Percentiles rank a stretch among this genome's conserved stretches.
These are phyloP conservation scores for Polyporus arcularius DNA, from an alignment of 768 basidiomycete genomes.

Conservation along the genomic window DNA sequence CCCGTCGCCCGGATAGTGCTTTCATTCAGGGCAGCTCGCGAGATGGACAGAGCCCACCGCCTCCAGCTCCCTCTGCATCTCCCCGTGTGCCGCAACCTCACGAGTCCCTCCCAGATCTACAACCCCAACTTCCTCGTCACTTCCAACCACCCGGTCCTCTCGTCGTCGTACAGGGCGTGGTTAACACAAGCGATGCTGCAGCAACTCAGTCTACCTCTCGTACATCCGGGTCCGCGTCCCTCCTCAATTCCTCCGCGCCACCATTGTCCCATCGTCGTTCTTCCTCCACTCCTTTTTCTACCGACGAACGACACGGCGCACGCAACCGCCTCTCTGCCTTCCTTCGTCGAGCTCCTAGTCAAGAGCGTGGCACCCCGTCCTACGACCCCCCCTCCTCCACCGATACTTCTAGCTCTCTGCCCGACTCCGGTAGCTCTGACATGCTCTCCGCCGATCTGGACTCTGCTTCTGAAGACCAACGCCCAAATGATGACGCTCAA, in stretches of 20 bases:
- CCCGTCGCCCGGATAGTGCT: conserved; percentile 5
- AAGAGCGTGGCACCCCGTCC: conserved; percentile 7
- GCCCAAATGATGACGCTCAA: conserved; percentile 14
- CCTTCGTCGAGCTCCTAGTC: conserved; percentile 24
- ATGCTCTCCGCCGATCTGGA: not conserved
- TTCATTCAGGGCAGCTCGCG: conserved; percentile 17
- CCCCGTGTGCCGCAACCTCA: not conserved
- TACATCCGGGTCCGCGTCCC: conserved; percentile 15
- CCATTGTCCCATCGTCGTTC: conserved; percentile 35
- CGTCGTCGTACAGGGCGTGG: conserved; percentile 82
- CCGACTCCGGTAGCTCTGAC: not conserved
- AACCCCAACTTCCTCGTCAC: conserved; percentile 19
- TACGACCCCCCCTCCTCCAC: not conserved
- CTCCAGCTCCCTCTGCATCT: not conserved
- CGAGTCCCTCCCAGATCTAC: conserved; percentile 1
- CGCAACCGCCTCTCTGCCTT: conserved; percentile 40
- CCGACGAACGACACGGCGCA: conserved; percentile 34
- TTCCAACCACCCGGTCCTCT: conserved; percentile 78
- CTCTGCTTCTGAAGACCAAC: conserved; percentile 11
- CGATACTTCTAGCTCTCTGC: not conserved
- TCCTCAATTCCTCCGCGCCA: conserved; percentile 6
- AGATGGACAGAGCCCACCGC: conserved; percentile 5
- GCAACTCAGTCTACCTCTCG: conserved; percentile 16
- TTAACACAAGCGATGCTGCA: conserved; percentile 69
- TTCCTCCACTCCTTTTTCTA: conserved; percentile 24